phyloP scores from a whole-genome alignment of 768 basidiomycete species.

The Roridomyces roridus region DNA sequence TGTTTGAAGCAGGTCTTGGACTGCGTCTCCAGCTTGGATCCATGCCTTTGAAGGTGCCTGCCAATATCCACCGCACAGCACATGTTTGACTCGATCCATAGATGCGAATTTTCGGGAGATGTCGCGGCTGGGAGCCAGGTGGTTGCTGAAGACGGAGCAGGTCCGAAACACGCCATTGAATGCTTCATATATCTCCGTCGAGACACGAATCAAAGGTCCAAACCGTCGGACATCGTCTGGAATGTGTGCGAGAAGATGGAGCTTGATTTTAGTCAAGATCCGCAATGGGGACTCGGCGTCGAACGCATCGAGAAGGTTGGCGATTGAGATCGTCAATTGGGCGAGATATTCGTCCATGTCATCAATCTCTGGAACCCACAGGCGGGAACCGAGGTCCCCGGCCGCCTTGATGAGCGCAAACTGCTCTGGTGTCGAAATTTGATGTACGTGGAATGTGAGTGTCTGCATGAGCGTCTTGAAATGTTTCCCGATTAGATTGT shows the following conservation, averaged over 20 bases:
- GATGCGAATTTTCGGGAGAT: conserved; percentile 23
- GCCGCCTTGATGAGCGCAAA: conserved; percentile 19
- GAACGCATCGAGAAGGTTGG: conserved; percentile 27
- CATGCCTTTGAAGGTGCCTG: background rate
- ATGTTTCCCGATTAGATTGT: conserved; percentile 29
- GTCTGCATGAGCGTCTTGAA: conserved; percentile 30
- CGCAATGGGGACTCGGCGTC: conserved; percentile 22
- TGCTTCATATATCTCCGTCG: conserved; percentile 35
- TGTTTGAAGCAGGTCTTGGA: background rate
- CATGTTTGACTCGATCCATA: conserved; percentile 19
- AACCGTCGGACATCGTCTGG: conserved; percentile 26
- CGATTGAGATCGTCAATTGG: background rate
- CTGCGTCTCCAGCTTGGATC: conserved; percentile 7
- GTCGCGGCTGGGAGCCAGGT: conserved; percentile 33
- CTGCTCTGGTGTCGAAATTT: conserved; percentile 1
- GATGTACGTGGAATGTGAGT: conserved; percentile 13
- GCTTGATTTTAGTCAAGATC: conserved; percentile 30
- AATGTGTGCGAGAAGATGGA: conserved; percentile 28
- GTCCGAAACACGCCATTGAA: conserved; percentile 34
- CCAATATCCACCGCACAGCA: conserved; percentile 27
- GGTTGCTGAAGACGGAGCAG: conserved; percentile 33
- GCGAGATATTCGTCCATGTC: conserved; percentile 22
- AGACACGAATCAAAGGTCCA: conserved; percentile 29
- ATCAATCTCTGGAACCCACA: conserved; percentile 27
- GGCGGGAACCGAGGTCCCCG: conserved; percentile 19